Percentiles rank a stretch among this genome's conserved stretches.
phyloP scores from a whole-genome alignment of 805 yeast genomes.

The Zygotorulaspora danielsina region DNA sequence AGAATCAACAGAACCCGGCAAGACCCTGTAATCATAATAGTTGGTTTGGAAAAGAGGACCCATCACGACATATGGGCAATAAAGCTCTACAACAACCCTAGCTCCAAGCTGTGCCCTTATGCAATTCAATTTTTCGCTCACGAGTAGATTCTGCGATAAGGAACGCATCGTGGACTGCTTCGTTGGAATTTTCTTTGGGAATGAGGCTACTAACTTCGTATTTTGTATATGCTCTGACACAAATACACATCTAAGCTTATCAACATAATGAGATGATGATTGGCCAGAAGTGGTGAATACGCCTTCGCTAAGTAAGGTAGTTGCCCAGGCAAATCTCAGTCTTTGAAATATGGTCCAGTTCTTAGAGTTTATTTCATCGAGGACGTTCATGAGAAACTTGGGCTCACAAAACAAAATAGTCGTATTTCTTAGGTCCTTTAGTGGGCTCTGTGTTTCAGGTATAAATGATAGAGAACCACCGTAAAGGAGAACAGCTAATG shows the following conservation, averaged over 20 bases:
- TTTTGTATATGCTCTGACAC: conserved; percentile 32
- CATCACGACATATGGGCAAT: conserved; percentile 37
- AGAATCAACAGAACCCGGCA: conserved; percentile 32
- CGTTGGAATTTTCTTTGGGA: conserved; percentile 16
- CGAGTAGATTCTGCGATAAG: conserved; percentile 14
- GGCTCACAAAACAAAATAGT: conserved; percentile 24
- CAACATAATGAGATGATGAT: conserved; percentile 17
- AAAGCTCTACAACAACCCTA: conserved; percentile 50
- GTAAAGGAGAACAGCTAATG: conserved; percentile 33
- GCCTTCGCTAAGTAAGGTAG: conserved; percentile 46
- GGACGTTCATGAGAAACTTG: conserved; percentile 10
- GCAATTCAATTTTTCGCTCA: conserved; percentile 36
- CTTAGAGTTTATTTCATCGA: conserved; percentile 2
- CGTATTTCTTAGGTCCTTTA: conserved; percentile 11
- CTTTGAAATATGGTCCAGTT: conserved; percentile 16
- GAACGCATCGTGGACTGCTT: conserved; percentile 6
- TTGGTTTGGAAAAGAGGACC: conserved; percentile 62
- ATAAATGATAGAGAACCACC: conserved; percentile 34
- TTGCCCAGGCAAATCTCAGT: conserved; percentile 37
- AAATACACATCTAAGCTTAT: conserved; percentile 41
- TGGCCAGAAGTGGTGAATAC: conserved; percentile 40
- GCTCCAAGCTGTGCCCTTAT: conserved; percentile 46
- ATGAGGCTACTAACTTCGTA: conserved; percentile 17
- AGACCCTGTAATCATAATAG: conserved; percentile 55
- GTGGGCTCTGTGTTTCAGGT: conserved; percentile 25